phyloP scores from a whole-genome alignment of 2,329 filamentous ascomycete species.

The Neopestalotiopsis rosae region DNA sequence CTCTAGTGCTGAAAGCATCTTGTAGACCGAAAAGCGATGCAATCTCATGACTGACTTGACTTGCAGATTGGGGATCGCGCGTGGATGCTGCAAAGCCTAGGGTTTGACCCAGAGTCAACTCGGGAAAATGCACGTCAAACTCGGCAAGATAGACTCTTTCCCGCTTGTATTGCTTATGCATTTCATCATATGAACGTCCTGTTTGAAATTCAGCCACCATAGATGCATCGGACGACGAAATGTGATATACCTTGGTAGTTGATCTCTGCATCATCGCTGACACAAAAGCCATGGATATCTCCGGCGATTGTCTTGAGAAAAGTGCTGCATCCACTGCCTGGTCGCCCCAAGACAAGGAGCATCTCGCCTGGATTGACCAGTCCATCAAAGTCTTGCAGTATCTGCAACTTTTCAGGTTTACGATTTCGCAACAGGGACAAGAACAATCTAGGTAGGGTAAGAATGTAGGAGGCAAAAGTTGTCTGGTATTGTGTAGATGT shows the following conservation, averaged over 20 bases:
- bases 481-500: too few relatives aligned
- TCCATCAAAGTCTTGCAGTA: background rate
- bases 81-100: conserved; percentile 65
- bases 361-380: conserved; percentile 24
- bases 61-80: conserved; percentile 11
- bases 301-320: conserved; percentile 28
- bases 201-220: background rate
- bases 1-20: conserved; percentile 24
- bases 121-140: conserved; percentile 52
- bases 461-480: too few relatives aligned
- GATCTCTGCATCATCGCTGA: background rate
- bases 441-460: too few relatives aligned
- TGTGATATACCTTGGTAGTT: too few relatives aligned
- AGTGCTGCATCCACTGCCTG: conserved; percentile 30
- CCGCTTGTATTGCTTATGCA: background rate
- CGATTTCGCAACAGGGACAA: too few relatives aligned
- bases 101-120: conserved; percentile 65
- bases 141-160: conserved; percentile 40
- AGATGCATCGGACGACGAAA: too few relatives aligned
- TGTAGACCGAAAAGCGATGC: too few relatives aligned
- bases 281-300: conserved; percentile 10
- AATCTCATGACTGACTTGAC: too few relatives aligned
- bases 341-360: conserved; percentile 29
- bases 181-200: conserved; percentile 23
- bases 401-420: too few relatives aligned